phyloP scores from a whole-genome alignment of 148 eudicot species.

The Arbutus unedo region DNA sequence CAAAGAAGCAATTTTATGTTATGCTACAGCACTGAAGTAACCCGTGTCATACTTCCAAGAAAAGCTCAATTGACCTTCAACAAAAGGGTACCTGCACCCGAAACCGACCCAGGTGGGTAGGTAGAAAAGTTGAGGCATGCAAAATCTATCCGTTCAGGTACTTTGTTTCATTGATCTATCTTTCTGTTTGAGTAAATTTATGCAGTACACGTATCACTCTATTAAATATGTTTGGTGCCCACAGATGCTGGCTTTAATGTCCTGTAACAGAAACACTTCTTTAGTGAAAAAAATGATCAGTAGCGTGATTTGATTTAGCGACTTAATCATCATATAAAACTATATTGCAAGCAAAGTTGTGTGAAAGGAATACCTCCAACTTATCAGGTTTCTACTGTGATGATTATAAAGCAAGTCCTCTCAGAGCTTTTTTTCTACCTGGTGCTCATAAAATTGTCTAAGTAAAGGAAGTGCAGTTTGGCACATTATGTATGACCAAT shows the following conservation, averaged over 20 bases:
- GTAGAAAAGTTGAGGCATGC: background rate
- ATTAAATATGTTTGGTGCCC: background rate
- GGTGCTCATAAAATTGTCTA: background rate
- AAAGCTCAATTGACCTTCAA: no score
- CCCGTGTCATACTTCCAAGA: no score
- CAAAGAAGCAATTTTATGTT: background rate
- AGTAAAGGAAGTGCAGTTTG: background rate
- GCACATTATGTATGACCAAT: background rate
- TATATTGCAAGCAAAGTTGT: background rate
- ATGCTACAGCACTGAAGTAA: no score
- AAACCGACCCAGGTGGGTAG: no score
- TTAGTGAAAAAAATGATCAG: background rate
- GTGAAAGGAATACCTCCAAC: conserved; percentile 7
- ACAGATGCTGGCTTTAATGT: background rate
- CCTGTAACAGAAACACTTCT: background rate
- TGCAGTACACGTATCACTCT: background rate
- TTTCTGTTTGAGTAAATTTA: background rate
- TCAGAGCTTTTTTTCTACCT: background rate
- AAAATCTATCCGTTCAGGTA: background rate
- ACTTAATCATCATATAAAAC: background rate
- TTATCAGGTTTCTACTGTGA: background rate
- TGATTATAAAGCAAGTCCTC: conserved; percentile 10
- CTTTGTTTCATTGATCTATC: background rate
- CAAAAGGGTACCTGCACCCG: no score
- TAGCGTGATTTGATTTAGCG: background rate